Evolutionary conservation across 2,329 filamentous ascomycete genomes (phyloP).

Genomic region (Fusarium albosuccineum): DNA sequence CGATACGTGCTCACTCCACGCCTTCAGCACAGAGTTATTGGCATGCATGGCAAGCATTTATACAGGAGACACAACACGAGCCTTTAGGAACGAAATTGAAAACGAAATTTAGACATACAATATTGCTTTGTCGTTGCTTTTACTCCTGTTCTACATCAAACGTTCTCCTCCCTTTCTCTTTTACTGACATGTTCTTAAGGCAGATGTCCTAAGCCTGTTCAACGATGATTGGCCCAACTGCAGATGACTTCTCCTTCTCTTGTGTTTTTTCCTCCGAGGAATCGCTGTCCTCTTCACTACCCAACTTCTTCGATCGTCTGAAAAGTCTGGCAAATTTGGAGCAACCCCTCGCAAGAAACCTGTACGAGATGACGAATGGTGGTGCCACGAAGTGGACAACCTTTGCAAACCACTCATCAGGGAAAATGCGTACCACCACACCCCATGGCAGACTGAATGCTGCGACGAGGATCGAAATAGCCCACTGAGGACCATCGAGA

Average conservation of each 20-base stretch:
- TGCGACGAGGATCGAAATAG: constrained; percentile 49
- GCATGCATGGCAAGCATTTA: too few relatives aligned
- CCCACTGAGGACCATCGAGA: constrained; percentile 28
- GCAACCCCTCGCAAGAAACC: constrained; percentile 3
- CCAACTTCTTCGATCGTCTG: constrained; percentile 1
- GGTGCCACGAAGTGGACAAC: constrained; percentile 2
- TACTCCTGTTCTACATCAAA: neutral
- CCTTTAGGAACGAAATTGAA: too few relatives aligned
- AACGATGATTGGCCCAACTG: neutral
- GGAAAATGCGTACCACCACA: constrained; percentile 62
- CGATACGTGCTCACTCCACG: too few relatives aligned
- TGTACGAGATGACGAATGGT: constrained; percentile 8
- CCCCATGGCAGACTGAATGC: constrained; percentile 65
- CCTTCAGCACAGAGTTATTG: too few relatives aligned
- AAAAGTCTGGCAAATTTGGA: neutral
- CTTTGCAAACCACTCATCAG: constrained; percentile 52
- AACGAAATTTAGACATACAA: too few relatives aligned
- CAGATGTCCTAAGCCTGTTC: neutral
- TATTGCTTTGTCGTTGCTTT: neutral
- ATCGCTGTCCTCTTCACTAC: neutral
- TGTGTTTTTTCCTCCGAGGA: constrained; percentile 1
- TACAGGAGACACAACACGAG: too few relatives aligned
- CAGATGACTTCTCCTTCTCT: constrained; percentile 2
- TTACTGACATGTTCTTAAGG: neutral
- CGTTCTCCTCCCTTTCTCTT: neutral